phyloP scores from a whole-genome alignment of 768 basidiomycete species.

The Tubosaeta sp. region DNA sequence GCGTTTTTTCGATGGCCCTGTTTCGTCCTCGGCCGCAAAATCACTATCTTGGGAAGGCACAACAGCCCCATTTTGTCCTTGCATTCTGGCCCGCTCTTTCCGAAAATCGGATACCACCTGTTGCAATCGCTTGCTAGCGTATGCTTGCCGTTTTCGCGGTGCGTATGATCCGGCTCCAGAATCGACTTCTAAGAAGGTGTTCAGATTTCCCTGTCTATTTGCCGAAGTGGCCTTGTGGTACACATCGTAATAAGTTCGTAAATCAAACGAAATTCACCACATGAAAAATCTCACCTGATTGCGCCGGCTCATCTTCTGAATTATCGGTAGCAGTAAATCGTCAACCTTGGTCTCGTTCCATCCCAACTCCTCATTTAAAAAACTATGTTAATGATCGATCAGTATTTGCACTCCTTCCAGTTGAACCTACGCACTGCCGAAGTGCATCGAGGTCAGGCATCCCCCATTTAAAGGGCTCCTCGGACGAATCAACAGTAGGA shows the following conservation, averaged over 20 bases:
- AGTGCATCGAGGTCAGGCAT: constrained; percentile 94
- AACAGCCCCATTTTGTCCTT: constrained; percentile 12
- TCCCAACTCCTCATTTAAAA: constrained; percentile 70
- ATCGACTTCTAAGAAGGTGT: constrained; percentile 68
- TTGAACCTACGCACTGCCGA: constrained; percentile 53
- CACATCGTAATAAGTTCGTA: constrained; percentile 1
- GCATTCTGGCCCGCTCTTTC: constrained; percentile 35
- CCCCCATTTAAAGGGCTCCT: constrained; percentile 96
- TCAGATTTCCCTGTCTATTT: constrained; percentile 76
- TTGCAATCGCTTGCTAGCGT: constrained; percentile 82
- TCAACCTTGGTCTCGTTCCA: constrained; percentile 85
- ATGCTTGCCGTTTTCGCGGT: constrained; percentile 76
- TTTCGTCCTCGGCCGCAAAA: constrained; percentile 24
- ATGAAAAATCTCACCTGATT: constrained; percentile 49
- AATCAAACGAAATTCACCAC: not conserved
- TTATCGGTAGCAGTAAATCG: constrained; percentile 86
- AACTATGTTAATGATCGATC: constrained; percentile 38
- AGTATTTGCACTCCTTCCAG: constrained; percentile 6
- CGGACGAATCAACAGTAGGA: constrained; percentile 84
- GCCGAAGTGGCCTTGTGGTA: constrained; percentile 47
- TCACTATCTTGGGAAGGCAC: constrained; percentile 25
- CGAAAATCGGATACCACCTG: constrained; percentile 81
- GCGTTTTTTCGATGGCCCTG: constrained; percentile 31
- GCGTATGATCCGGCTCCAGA: constrained; percentile 65
- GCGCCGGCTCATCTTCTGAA: constrained; percentile 82